Conservation (phyloP, 2,329 filamentous ascomycete genomes). For the Arthrobotrys sphaeroides region DNA sequence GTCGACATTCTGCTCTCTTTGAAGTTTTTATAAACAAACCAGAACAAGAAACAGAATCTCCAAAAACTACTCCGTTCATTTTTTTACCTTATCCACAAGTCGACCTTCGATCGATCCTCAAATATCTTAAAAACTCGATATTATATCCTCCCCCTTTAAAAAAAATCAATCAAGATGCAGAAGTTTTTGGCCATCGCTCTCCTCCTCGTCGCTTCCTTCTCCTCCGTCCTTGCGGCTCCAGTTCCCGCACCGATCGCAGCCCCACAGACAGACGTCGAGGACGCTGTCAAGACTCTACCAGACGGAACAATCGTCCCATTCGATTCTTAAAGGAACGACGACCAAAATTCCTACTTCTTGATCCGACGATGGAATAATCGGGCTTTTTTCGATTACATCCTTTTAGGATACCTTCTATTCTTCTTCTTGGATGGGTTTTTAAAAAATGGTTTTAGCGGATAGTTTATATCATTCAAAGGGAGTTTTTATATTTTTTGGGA, state of each 20-base stretch:
- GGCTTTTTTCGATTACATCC: background rate
- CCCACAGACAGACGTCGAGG: slow-evolving; percentile 34
- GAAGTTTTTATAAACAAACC: slow-evolving; percentile 27
- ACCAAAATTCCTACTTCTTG: background rate
- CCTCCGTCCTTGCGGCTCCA: slow-evolving; percentile 42
- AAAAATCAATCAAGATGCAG: slow-evolving; percentile 48
- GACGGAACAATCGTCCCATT: slow-evolving; percentile 50
- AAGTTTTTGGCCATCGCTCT: slow-evolving; percentile 51
- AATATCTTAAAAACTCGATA: background rate
- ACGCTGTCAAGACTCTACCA: slow-evolving; percentile 35
- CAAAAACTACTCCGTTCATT: background rate
- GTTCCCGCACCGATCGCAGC: slow-evolving; percentile 11
- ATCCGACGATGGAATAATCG: background rate
- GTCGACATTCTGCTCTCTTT: slow-evolving; percentile 46
- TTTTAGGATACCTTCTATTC: background rate
- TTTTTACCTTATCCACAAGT: background rate
- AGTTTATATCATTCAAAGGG: background rate
- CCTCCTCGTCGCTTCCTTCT: slow-evolving; percentile 43
- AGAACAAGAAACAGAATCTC: slow-evolving; percentile 6
- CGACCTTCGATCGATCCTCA: background rate
- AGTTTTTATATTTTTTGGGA: slow-evolving; percentile 3
- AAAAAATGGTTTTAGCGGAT: slow-evolving; percentile 23
- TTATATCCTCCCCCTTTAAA: too few relatives aligned
- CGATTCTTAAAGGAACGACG: background rate
- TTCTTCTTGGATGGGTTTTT: background rate